Evolutionary conservation across 2,329 filamentous ascomycete species (phyloP).

Genomic region (Thelonectria blattea): DNA sequence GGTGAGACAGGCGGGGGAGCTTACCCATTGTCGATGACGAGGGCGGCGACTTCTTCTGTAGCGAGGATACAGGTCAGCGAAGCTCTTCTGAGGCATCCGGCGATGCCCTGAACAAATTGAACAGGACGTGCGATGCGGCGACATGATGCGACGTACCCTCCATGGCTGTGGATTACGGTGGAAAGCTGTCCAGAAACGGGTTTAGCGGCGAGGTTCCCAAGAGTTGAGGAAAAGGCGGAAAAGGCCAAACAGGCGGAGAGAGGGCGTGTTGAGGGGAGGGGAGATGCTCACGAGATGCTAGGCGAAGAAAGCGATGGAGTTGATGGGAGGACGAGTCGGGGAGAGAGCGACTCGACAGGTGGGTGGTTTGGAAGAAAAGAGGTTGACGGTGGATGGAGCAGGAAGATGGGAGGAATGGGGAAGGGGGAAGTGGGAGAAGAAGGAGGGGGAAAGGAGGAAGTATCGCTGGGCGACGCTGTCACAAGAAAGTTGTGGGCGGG

Average conservation of each 20-base stretch:
- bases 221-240: slow-evolving; percentile 32
- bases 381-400: slow-evolving; percentile 41
- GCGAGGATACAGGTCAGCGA: slow-evolving; percentile 51
- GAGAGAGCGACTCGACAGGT: slow-evolving; percentile 39
- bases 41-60: slow-evolving; percentile 99
- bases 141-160: slow-evolving; percentile 54
- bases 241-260: slow-evolving; percentile 31
- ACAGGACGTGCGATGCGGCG: slow-evolving; percentile 35
- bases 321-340: slow-evolving; percentile 40
- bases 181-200: slow-evolving; percentile 44
- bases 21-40: slow-evolving; percentile 99
- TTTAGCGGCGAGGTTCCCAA: slow-evolving; percentile 37
- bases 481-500: slow-evolving; percentile 46
- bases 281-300: slow-evolving; percentile 34
- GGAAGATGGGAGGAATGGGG: slow-evolving; percentile 38
- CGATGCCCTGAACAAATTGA: slow-evolving; percentile 33
- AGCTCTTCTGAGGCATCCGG: slow-evolving; percentile 24
- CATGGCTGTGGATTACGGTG: slow-evolving; percentile 58
- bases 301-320: slow-evolving; percentile 40
- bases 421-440: slow-evolving; percentile 30
- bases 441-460: slow-evolving; percentile 42
- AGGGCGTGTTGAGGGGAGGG: slow-evolving; percentile 20
- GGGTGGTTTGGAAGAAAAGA: slow-evolving; percentile 31
- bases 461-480: slow-evolving; percentile 43
- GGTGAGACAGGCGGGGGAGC: slow-evolving; percentile 55